Evolutionary conservation across 257 asterid species (phyloP).

Genomic region (Cynanchum wilfordii): DNA sequence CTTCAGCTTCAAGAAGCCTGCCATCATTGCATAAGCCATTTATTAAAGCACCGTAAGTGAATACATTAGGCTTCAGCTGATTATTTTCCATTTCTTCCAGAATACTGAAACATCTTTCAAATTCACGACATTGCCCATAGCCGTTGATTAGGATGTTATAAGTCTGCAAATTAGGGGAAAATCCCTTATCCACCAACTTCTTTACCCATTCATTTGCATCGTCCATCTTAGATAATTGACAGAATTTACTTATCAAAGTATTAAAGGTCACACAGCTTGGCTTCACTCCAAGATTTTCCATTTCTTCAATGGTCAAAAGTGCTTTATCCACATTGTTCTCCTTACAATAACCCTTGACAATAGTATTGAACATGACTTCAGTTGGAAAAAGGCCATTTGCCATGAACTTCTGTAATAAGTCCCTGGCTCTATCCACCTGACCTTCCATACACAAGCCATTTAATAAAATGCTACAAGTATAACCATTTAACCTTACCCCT

Average conservation of each 20-base stretch:
- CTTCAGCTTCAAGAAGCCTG: conserved; percentile 57
- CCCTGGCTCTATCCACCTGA: conserved; percentile 50
- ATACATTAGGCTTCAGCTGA: conserved; percentile 49
- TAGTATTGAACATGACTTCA: conserved; percentile 51
- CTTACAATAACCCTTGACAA: conserved; percentile 61
- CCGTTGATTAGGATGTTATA: conserved; percentile 67
- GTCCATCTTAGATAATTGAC: conserved; percentile 54
- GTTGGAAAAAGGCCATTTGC: conserved; percentile 49
- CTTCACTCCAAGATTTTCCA: conserved; percentile 53
- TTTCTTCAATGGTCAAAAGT: conserved; percentile 34
- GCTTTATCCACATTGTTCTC: conserved; percentile 53
- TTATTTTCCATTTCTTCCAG: conserved; percentile 67
- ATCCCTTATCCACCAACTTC: conserved; percentile 50
- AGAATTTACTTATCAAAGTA: conserved; percentile 41
- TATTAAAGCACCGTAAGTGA: conserved; percentile 64
- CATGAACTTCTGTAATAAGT: conserved; percentile 43
- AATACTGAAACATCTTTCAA: conserved; percentile 57
- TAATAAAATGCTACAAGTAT: conserved; percentile 49
- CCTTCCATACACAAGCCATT: conserved; percentile 60
- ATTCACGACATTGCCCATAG: conserved; percentile 43
- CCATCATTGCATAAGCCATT: conserved; percentile 65
- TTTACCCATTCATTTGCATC: conserved; percentile 51
- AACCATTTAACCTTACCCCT: conserved; percentile 47
- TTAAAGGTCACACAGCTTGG: conserved; percentile 64
- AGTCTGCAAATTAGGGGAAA: conserved; percentile 53